Evolutionary conservation across 345 rosid genomes (phyloP).

Genomic region (Aquilaria malaccensis): DNA sequence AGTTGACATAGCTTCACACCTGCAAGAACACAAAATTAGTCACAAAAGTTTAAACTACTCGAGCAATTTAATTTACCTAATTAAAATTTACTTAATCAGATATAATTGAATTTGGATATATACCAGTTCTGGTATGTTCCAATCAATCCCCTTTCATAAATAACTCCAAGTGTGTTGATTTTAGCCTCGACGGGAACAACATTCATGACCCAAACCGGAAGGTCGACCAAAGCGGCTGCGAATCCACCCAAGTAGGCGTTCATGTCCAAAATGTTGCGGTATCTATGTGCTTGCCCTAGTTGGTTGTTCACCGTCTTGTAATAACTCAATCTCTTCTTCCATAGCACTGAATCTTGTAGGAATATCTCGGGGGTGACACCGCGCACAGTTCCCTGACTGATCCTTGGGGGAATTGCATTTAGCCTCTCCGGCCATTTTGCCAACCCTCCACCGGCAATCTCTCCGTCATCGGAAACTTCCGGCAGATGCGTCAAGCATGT

Average conservation of each 20-base stretch:
- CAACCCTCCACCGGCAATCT: constrained; percentile 44
- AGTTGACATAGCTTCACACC: constrained; percentile 83
- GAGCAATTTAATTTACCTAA: neutral
- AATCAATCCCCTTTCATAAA: constrained; percentile 54
- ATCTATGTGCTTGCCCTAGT: constrained; percentile 39
- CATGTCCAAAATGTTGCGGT: constrained; percentile 62
- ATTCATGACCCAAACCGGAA: constrained; percentile 69
- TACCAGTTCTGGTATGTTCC: constrained; percentile 71
- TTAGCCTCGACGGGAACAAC: constrained; percentile 44
- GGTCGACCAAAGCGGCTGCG: constrained; percentile 46
- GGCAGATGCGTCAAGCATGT: constrained; percentile 51
- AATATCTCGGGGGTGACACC: constrained; percentile 39
- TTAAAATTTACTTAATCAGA: too few relatives aligned
- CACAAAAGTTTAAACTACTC: neutral
- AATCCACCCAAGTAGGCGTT: constrained; percentile 58
- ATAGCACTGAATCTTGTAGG: constrained; percentile 24
- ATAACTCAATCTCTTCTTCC: constrained; percentile 42
- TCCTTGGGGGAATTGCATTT: constrained; percentile 52
- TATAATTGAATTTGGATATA: neutral
- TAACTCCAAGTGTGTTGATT: constrained; percentile 45
- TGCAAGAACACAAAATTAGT: constrained; percentile 3
- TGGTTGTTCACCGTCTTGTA: constrained; percentile 48
- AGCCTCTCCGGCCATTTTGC: constrained; percentile 54
- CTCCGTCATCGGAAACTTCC: constrained; percentile 25
- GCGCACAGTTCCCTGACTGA: constrained; percentile 29